Evolutionary conservation across 2,329 filamentous ascomycete genomes (phyloP), one percentile per base, ranked within the genome.

Genomic region (Hirsutella rhossiliensis): DNA sequence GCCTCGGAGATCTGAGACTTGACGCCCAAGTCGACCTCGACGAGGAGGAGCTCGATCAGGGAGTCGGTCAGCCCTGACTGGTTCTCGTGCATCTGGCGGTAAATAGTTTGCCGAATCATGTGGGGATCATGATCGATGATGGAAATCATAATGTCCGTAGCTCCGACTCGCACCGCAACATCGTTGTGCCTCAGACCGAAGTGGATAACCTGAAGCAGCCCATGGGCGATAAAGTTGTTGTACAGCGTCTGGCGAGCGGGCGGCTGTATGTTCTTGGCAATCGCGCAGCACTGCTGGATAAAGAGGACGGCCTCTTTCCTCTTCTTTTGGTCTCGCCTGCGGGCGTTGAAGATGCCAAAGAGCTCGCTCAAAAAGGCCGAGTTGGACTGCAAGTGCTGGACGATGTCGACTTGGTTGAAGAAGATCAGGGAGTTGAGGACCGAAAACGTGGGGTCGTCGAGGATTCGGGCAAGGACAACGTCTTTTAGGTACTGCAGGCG

Each of bases 321-420:
- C 47, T 84, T 80, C 56, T 78, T 79, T 43, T 76, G 68, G 41
- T 85, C 79, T 43, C 68, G 65, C 47, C 80, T 77, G 20, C 79
- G 70, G 0, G 78, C 68, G 18, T 73, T 76, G 57, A 97, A 96
- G 49, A 97, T 87, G 43, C 76, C 75, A 60, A 97, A 98, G 4
- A 97, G 73, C 49, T 96, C 87, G 52, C 80, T 81, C 27, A 97
- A 68, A 56, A 95, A 96, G 2, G 67, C 65, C 1, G 70, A 70
- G 55, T 95, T 95, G 23, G 73, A 74, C 62, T 96, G 89, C n/a
- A 98, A 73, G 63, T 97, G 87, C 57, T 90, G 86, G 41, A 98
- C 84, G 58, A 98, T 96, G 58, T 97, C 92, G 54, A 97, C 89
- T 67, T 98, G 92, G 66, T 97, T 92, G 73, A 94, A 98, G 69